Conservation (phyloP, 495 filamentous ascomycete genomes). For the Penicillium chermesinum region DNA sequence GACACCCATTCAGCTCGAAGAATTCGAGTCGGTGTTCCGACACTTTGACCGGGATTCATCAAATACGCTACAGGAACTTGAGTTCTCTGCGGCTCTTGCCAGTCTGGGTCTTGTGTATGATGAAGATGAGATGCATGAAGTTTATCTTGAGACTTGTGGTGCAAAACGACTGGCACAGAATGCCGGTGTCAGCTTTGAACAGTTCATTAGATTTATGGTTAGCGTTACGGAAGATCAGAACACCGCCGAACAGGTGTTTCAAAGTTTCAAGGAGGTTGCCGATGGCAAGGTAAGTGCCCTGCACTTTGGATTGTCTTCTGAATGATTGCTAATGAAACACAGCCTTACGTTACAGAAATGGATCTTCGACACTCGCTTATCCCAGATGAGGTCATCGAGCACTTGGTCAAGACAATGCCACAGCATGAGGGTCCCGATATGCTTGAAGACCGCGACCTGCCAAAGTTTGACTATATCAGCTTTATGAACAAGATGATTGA, state of each 20-base stretch:
- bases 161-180: conserved; percentile 32
- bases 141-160: conserved; percentile 74
- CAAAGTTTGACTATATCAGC: conserved; percentile 85
- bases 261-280: conserved; percentile 92
- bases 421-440: conserved; percentile 71
- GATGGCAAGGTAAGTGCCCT: conserved; percentile 72
- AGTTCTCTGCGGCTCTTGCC: conserved; percentile 91
- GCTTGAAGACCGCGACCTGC: conserved; percentile 66
- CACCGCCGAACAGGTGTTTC: conserved; percentile 95
- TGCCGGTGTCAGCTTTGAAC: conserved; percentile 84
- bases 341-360: conserved; percentile 95
- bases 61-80: conserved; percentile 87
- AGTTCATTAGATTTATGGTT: conserved; percentile 99
- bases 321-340: background rate
- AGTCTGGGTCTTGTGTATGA: conserved; percentile 91
- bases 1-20: conserved; percentile 94
- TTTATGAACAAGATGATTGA: conserved; percentile 80
- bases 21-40: conserved; percentile 95
- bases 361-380: conserved; percentile 92
- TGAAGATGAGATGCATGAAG: conserved; percentile 92
- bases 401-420: conserved; percentile 83
- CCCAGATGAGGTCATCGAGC: conserved; percentile 90
- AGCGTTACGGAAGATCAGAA: conserved; percentile 98
- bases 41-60: conserved; percentile 94
- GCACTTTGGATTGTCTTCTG: background rate